phyloP scores from a whole-genome alignment of 805 yeast species.

The Lachancea mirantina region DNA sequence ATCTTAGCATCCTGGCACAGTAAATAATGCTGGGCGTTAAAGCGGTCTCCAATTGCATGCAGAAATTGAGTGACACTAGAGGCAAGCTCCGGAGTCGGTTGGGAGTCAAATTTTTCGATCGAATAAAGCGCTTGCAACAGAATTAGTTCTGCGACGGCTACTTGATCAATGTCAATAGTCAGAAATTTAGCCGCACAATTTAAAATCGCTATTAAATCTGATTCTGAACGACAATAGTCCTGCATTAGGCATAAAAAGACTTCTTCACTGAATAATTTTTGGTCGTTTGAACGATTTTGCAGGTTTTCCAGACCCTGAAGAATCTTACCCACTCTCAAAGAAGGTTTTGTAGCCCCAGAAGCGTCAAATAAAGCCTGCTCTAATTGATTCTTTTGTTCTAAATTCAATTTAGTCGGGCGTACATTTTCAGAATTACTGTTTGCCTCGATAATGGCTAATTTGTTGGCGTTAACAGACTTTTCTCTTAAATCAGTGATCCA shows the following conservation, averaged over 20 bases:
- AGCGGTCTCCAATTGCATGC: slow-evolving; percentile 10
- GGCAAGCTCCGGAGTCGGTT: slow-evolving; percentile 2
- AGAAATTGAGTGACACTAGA: slow-evolving; percentile 9
- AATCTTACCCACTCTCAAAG: background rate
- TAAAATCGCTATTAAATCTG: slow-evolving; percentile 11
- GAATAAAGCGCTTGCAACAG: slow-evolving; percentile 12
- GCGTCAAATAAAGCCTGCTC: slow-evolving; percentile 8
- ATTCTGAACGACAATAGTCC: slow-evolving; percentile 13
- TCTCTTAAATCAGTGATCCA: slow-evolving; percentile 17
- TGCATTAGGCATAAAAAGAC: slow-evolving; percentile 24
- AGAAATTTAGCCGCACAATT: slow-evolving; percentile 17
- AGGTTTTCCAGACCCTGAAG: slow-evolving; percentile 6
- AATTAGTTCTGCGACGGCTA: slow-evolving; percentile 16
- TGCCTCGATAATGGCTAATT: slow-evolving; percentile 5
- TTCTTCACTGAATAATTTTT: slow-evolving; percentile 31
- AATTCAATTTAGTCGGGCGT: slow-evolving; percentile 12
- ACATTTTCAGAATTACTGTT: slow-evolving; percentile 5
- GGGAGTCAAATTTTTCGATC: slow-evolving; percentile 8
- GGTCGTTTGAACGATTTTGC: slow-evolving; percentile 1
- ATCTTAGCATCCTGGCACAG: slow-evolving; percentile 12
- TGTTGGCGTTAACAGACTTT: background rate
- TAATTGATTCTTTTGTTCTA: slow-evolving; percentile 1
- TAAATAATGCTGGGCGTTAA: slow-evolving; percentile 10
- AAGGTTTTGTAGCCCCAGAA: background rate
- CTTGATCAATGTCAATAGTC: slow-evolving; percentile 15